Base-by-base conservation (phyloP, 2,329 filamentous ascomycete genomes). In the Aspergillus spinulosporus region DNA sequence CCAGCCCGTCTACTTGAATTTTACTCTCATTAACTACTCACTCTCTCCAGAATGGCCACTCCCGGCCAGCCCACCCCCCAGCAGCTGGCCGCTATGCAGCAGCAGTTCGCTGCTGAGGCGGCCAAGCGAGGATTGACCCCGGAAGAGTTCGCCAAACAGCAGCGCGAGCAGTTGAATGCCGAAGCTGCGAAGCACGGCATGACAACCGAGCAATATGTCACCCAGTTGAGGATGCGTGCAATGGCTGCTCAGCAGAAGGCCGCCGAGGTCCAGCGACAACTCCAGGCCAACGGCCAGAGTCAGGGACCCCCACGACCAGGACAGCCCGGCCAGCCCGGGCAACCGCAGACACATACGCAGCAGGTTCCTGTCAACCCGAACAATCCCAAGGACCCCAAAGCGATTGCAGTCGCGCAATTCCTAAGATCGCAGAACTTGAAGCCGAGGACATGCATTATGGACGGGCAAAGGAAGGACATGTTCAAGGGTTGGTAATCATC, bases 401-500 rank as follows among this genome's bases (percentile, higher is more conserved):
- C 92, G 15, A 77, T 97, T 45, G 92, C 92, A 6, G 83, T 99
- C 53, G 95, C 94, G 64, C 88, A 90, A 68, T 99, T 96, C 76
- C 78, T 99, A 58, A 86, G 87, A 64, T 75, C 83, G 57, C 92
- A 97, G 76, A 85, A 94, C 58, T 78, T 99, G 62, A 99, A 99
- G 82, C 82, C 84, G 14, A 83, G 94, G 61, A 97, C 92, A 14
- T 93, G 90, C 72, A 95, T 99, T 62, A 84, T 97, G 63, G 92
- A 97, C 64, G 94, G 94, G 67, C 92, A 97, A 81, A 85, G 94
- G 68, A 97, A 96, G 78, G 93, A 99, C 64, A 95, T 99, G 90
- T 97, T 99, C 76, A 89, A 88, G 82, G 92, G 91, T 93, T 80
- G 45, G 52, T 50, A 49, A 46, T 8, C 6, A 4, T 29, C 36